phyloP scores from a whole-genome alignment of 495 filamentous ascomycete species.

The Xylaria venustula region DNA sequence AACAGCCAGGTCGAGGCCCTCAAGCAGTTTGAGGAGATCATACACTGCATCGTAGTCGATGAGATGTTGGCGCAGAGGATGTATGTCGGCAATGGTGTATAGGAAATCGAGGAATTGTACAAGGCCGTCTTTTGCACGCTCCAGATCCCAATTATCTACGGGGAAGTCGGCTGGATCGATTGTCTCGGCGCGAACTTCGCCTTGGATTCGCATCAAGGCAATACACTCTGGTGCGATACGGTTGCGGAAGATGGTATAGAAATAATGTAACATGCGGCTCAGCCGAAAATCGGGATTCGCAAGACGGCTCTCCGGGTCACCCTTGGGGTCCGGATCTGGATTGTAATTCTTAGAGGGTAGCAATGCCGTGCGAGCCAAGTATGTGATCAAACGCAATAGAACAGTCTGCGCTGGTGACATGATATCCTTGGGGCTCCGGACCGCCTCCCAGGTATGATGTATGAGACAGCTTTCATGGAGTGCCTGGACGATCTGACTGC shows the following conservation, averaged over 20 bases:
- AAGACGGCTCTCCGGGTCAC: constrained; percentile 32
- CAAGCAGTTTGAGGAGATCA: constrained; percentile 79
- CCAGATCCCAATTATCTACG: constrained; percentile 95
- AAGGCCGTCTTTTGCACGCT: constrained; percentile 78
- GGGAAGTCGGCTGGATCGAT: constrained; percentile 73
- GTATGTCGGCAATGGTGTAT: constrained; percentile 78
- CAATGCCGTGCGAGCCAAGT: constrained; percentile 66
- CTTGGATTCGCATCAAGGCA: constrained; percentile 88
- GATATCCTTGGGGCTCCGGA: constrained; percentile 89
- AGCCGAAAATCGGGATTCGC: constrained; percentile 43
- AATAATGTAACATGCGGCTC: constrained; percentile 71
- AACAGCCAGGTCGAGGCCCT: constrained; percentile 81
- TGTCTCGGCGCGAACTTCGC: constrained; percentile 65
- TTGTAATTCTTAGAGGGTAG: constrained; percentile 55
- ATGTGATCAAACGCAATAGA: constrained; percentile 81
- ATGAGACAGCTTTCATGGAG: constrained; percentile 84
- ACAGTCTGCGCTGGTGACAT: constrained; percentile 93
- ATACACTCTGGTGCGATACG: constrained; percentile 90
- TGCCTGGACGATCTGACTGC: constrained; percentile 90
- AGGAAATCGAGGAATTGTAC: constrained; percentile 93
- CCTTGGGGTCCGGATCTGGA: constrained; percentile 47
- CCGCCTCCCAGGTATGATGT: constrained; percentile 85
- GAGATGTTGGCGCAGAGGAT: constrained; percentile 59
- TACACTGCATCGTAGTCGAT: constrained; percentile 85
- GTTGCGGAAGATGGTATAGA: constrained; percentile 87